phyloP scores from a whole-genome alignment of 805 yeast species.

The Candida easanensis region DNA sequence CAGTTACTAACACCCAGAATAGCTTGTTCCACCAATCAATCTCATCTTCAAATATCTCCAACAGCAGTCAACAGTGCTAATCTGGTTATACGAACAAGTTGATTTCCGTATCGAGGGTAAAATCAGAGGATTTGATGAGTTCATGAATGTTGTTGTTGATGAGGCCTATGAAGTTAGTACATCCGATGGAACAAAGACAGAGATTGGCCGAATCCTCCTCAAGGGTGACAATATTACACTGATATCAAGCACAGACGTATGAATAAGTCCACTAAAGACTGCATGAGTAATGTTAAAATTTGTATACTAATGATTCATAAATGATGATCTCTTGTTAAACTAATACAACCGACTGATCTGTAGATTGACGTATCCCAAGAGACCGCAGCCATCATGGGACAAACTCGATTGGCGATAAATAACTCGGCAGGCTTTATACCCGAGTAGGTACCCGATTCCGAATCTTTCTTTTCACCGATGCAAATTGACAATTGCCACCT shows the following conservation, averaged over 20 bases:
- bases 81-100: constrained; percentile 90
- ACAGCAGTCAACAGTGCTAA: constrained; percentile 71
- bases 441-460: no score
- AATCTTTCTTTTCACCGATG: no score
- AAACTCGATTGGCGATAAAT: constrained; percentile 1
- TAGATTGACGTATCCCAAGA: no score
- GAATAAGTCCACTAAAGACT: neutral
- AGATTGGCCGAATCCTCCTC: constrained; percentile 71
- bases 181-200: constrained; percentile 47
- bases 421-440: no score
- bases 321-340: no score
- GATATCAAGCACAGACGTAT: constrained; percentile 38
- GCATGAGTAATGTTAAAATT: neutral
- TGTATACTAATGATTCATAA: no score
- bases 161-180: constrained; percentile 60
- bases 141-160: constrained; percentile 79
- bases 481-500: no score
- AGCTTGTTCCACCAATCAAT: constrained; percentile 88
- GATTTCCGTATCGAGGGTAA: constrained; percentile 75
- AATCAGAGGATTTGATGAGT: constrained; percentile 93
- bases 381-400: no score
- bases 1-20: constrained; percentile 8
- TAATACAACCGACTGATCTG: no score
- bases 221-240: constrained; percentile 94
- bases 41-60: constrained; percentile 84